Percentiles rank a stretch among this genome's conserved stretches.
These are phyloP conservation scores for Hypoxylon crocopeplum DNA, from an alignment of 495 filamentous ascomycete species.

Conservation along the genomic window DNA sequence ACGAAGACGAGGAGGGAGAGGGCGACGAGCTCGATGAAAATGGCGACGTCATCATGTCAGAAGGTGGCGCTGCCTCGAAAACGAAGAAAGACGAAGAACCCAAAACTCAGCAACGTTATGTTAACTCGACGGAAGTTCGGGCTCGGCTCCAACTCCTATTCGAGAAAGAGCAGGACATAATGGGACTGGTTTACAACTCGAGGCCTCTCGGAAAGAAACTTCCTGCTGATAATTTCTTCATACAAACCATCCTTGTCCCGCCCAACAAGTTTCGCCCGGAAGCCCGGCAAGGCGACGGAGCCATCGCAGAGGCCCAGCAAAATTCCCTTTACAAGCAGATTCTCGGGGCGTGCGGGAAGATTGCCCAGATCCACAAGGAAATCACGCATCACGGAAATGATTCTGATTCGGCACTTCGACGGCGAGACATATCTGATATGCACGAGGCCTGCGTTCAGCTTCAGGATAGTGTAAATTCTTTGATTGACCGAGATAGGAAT, in stretches of 20 bases:
- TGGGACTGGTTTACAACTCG: slow-evolving; percentile 82
- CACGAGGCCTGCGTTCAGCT: slow-evolving; percentile 73
- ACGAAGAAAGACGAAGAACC: slow-evolving; percentile 41
- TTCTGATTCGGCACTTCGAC: slow-evolving; percentile 15
- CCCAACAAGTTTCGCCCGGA: slow-evolving; percentile 94
- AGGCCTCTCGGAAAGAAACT: slow-evolving; percentile 64
- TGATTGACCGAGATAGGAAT: slow-evolving; percentile 87
- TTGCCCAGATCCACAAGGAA: slow-evolving; percentile 78
- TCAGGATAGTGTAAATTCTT: slow-evolving; percentile 87
- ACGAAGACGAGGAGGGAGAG: slow-evolving; percentile 56
- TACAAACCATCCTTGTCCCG: slow-evolving; percentile 82
- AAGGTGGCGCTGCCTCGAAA: slow-evolving; percentile 29
- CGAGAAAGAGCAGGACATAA: slow-evolving; percentile 81
- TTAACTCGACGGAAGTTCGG: slow-evolving; percentile 78
- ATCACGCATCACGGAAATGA: slow-evolving; percentile 51
- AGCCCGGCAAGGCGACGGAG: slow-evolving; percentile 75
- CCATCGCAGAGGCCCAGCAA: slow-evolving; percentile 82
- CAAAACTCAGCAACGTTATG: slow-evolving; percentile 63
- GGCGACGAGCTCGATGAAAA: slow-evolving; percentile 57
- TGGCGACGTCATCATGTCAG: slow-evolving; percentile 60
- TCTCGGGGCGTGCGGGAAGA: slow-evolving; percentile 69
- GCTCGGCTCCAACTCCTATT: slow-evolving; percentile 80
- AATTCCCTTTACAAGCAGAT: slow-evolving; percentile 86
- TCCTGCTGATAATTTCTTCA: slow-evolving; percentile 90
- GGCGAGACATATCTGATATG: slow-evolving; percentile 51